phyloP scores from a whole-genome alignment of 306 rosid genomes.

The Glycine tomentella region DNA sequence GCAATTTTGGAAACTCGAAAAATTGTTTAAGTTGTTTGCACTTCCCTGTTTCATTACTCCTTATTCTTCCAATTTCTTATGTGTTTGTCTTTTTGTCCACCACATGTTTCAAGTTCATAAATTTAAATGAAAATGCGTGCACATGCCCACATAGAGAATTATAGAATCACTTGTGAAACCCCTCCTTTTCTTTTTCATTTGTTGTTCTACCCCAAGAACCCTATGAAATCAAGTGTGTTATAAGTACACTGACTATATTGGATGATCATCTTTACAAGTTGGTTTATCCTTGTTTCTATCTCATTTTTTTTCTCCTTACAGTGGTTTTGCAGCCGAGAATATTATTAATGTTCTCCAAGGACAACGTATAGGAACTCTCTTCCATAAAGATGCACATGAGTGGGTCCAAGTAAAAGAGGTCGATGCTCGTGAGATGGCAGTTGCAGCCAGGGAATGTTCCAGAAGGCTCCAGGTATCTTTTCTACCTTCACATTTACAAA shows the following conservation, averaged over 20 bases:
- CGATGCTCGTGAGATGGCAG: constrained; percentile 91
- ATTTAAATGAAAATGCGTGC: constrained; percentile 16
- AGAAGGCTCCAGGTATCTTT: constrained; percentile 86
- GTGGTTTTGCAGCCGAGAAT: constrained; percentile 84
- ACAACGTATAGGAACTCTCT: constrained; percentile 87
- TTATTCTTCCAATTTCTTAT: background rate
- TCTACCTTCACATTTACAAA: constrained; percentile 23
- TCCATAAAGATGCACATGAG: constrained; percentile 88
- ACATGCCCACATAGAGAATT: background rate
- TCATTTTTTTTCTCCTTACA: constrained; percentile 39
- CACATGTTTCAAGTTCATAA: background rate
- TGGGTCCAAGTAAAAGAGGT: constrained; percentile 74
- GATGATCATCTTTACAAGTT: constrained; percentile 36
- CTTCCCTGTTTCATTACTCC: background rate
- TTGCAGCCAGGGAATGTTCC: constrained; percentile 97
- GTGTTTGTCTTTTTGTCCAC: background rate
- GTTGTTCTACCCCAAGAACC: constrained; percentile 11
- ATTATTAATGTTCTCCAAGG: constrained; percentile 90
- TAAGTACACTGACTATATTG: constrained; percentile 33
- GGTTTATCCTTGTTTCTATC: constrained; percentile 36
- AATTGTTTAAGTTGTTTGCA: background rate
- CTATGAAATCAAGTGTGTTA: constrained; percentile 20
- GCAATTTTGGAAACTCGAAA: background rate
- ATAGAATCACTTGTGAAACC: background rate
- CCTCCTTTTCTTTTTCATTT: constrained; percentile 16